A percentile compares a stretch with the other conserved stretches of the same genome.
phyloP scores from a whole-genome alignment of 148 eudicot genomes.

The Chenopodium album region DNA sequence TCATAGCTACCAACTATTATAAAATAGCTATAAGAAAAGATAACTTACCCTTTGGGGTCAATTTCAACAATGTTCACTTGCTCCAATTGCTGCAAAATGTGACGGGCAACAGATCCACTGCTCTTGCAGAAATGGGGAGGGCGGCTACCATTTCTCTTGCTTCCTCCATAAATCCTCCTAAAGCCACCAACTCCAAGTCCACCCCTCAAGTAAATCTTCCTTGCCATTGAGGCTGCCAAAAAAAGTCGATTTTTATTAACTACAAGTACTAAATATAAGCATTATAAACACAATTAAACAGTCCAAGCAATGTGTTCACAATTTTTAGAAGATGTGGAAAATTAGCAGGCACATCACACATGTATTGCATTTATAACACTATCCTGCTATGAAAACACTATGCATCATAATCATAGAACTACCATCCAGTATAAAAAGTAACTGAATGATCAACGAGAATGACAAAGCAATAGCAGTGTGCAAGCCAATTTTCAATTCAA shows the following conservation, averaged over 20 bases:
- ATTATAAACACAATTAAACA: neutral
- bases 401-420: too few species aligned
- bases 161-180: slow-evolving; percentile 74
- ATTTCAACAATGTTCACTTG: slow-evolving; percentile 57
- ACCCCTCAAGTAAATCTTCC: slow-evolving; percentile 84
- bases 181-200: slow-evolving; percentile 84
- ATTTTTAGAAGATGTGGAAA: neutral
- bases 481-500: neutral
- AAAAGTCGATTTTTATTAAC: too few species aligned
- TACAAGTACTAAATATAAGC: neutral
- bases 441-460: neutral
- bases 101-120: slow-evolving; percentile 74
- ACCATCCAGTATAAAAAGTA: too few species aligned
- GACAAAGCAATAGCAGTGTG: neutral
- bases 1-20: neutral
- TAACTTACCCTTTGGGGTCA: slow-evolving; percentile 70
- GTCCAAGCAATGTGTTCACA: neutral
- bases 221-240: slow-evolving; percentile 70
- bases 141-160: slow-evolving; percentile 75
- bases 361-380: too few species aligned
- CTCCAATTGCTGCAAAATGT: slow-evolving; percentile 70
- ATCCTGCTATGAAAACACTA: too few species aligned
- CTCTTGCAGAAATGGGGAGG: slow-evolving; percentile 83
- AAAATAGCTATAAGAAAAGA: neutral
- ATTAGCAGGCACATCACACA: neutral